Conservation (phyloP, 352 stramenopile genomes). For the Phytophthora parvispora region DNA sequence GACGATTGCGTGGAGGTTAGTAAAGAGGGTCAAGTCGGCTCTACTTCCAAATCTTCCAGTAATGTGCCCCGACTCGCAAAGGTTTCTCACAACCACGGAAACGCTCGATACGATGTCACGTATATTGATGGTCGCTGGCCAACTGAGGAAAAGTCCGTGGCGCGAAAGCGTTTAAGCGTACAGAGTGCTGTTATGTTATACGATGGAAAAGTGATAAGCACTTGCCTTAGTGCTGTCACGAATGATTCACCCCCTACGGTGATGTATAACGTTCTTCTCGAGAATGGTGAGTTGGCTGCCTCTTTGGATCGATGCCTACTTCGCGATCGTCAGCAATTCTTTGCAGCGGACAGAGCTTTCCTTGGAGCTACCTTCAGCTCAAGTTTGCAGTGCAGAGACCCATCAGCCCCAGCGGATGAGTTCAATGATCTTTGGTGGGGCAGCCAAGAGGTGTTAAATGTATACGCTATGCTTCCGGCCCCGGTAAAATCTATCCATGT, state of each 20-base stretch:
- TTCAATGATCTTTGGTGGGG: slow-evolving; percentile 52
- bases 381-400: slow-evolving; percentile 10
- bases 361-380: slow-evolving; percentile 49
- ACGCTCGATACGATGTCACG: slow-evolving; percentile 62
- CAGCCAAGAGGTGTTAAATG: slow-evolving; percentile 55
- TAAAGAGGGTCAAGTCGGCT: background rate
- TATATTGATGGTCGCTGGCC: slow-evolving; percentile 47
- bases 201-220: slow-evolving; percentile 37
- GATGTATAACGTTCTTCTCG: slow-evolving; percentile 50
- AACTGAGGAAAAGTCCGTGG: slow-evolving; percentile 38
- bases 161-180: slow-evolving; percentile 43
- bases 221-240: slow-evolving; percentile 9
- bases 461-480: slow-evolving; percentile 56
- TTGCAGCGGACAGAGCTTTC: slow-evolving; percentile 52
- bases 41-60: too few relatives aligned
- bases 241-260: background rate
- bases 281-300: slow-evolving; percentile 50
- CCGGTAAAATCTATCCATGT: slow-evolving; percentile 42
- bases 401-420: background rate
- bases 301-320: slow-evolving; percentile 44
- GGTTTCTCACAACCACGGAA: slow-evolving; percentile 49
- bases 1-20: slow-evolving; percentile 62
- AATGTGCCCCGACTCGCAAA: slow-evolving; percentile 24
- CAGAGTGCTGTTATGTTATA: slow-evolving; percentile 37
- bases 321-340: slow-evolving; percentile 44